Evolutionary conservation across 306 rosid species (phyloP).

Genomic region (Cajanus cajan): DNA sequence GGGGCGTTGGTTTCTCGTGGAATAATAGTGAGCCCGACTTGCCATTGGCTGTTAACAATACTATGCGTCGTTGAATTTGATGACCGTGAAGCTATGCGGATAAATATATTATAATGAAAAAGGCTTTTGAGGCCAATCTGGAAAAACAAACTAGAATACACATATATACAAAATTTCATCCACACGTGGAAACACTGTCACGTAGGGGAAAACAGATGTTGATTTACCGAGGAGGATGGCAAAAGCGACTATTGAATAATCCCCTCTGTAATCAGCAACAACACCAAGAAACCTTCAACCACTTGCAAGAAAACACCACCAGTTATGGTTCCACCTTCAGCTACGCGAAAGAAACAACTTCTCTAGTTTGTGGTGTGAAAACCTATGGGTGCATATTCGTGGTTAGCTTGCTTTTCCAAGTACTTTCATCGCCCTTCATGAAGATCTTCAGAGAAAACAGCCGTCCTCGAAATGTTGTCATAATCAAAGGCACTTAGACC

Average conservation of each 20-base stretch:
- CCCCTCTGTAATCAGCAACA: constrained; percentile 28
- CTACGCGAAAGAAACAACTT: constrained; percentile 23
- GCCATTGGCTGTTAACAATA: neutral
- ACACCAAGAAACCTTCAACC: constrained; percentile 27
- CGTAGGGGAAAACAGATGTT: constrained; percentile 6
- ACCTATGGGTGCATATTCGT: neutral
- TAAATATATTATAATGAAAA: constrained; percentile 9
- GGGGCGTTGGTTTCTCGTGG: neutral
- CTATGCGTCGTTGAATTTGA: neutral
- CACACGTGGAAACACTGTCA: constrained; percentile 35
- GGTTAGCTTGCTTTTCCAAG: neutral
- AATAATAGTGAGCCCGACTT: neutral
- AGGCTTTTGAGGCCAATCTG: constrained; percentile 18
- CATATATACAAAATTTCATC: constrained; percentile 59
- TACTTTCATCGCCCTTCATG: constrained; percentile 84
- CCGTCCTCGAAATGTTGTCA: constrained; percentile 77
- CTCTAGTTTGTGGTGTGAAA: constrained; percentile 10
- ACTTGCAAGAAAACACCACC: constrained; percentile 31
- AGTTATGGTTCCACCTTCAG: constrained; percentile 23
- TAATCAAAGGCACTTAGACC: constrained; percentile 78
- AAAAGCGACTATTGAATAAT: constrained; percentile 5
- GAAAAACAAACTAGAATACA: constrained; percentile 29
- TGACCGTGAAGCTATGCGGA: neutral
- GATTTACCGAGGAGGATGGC: constrained; percentile 4
- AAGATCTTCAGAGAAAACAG: constrained; percentile 94